These are phyloP conservation scores for Colletotrichum acutatum DNA, from an alignment of 2,329 filamentous ascomycete genomes.

Conservation along the genomic window DNA sequence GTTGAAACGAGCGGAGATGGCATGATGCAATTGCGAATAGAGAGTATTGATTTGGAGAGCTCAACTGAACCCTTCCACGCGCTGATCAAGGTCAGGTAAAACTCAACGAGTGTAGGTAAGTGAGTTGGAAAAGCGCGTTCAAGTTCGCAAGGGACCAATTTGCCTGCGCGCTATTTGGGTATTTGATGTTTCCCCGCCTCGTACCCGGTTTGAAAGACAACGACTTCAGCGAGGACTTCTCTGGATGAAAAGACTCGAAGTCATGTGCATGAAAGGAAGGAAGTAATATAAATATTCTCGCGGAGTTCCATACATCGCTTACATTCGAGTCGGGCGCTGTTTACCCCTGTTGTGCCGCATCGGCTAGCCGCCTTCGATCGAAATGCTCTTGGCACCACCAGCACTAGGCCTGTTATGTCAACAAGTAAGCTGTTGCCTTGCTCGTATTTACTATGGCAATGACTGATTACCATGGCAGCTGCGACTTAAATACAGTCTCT, in stretches of 20 bases:
- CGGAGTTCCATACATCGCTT: not conserved
- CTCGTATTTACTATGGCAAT: not conserved
- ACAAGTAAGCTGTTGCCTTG: not conserved
- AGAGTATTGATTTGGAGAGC: not conserved
- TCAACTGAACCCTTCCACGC: not conserved
- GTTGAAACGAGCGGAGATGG: not conserved
- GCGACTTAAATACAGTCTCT: not conserved
- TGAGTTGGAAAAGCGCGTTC: not conserved
- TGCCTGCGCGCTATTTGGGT: not conserved
- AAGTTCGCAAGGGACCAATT: not conserved
- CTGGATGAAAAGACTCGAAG: no score
- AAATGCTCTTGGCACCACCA: not conserved
- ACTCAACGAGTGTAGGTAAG: not conserved
- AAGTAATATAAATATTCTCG: not conserved
- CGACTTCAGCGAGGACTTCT: not conserved
- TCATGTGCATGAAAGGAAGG: not conserved
- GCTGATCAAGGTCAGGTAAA: not conserved
- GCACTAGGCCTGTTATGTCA: not conserved
- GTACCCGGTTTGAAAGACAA: not conserved
- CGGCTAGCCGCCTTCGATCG: not conserved
- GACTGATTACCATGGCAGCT: not conserved
- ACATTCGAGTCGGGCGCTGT: not conserved
- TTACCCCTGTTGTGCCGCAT: constrained; percentile 11
- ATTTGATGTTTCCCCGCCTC: not conserved
- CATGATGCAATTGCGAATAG: not conserved